Evolutionary conservation across 2,329 filamentous ascomycete genomes (phyloP).

Genomic region (Fusarium sambucinum): DNA sequence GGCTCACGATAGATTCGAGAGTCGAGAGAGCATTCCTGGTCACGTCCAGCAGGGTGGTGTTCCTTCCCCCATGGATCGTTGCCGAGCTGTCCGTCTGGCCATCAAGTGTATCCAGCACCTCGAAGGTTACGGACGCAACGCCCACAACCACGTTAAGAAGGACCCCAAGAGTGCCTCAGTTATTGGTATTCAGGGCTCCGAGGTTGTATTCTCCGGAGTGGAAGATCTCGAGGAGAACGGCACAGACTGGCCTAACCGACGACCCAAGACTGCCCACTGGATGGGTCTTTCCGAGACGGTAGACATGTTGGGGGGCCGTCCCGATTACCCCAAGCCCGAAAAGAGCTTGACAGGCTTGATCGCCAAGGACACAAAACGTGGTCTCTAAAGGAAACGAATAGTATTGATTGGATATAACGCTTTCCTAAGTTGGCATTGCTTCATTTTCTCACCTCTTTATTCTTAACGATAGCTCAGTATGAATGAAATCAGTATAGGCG

Average conservation of each 20-base stretch:
- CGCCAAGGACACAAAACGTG: conserved; percentile 73
- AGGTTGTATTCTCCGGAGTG: conserved; percentile 89
- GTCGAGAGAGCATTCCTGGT: conserved; percentile 88
- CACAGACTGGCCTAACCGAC: conserved; percentile 92
- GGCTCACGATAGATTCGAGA: conserved; percentile 91
- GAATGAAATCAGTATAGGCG: conserved; percentile 35
- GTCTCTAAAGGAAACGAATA: conserved; percentile 48
- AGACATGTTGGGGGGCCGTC: conserved; percentile 83
- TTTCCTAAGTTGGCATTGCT: conserved; percentile 22
- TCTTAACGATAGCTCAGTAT: conserved; percentile 40
- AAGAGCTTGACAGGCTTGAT: conserved; percentile 62
- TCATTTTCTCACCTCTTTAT: conserved; percentile 30
- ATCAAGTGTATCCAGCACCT: conserved; percentile 96
- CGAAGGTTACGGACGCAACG: conserved; percentile 78
- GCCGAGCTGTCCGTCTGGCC: conserved; percentile 88
- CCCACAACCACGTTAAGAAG: conserved; percentile 74
- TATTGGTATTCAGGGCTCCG: conserved; percentile 92
- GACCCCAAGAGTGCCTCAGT: conserved; percentile 82
- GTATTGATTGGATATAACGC: conserved; percentile 20
- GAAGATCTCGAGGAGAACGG: conserved; percentile 82
- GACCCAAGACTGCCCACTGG: conserved; percentile 90
- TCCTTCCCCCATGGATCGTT: conserved; percentile 95
- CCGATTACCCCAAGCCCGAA: conserved; percentile 64
- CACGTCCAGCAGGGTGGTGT: conserved; percentile 96
- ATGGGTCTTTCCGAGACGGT: conserved; percentile 82